Base-by-base conservation (phyloP, 805 yeast genomes). In the Cyberlindnera misumaiensis region DNA sequence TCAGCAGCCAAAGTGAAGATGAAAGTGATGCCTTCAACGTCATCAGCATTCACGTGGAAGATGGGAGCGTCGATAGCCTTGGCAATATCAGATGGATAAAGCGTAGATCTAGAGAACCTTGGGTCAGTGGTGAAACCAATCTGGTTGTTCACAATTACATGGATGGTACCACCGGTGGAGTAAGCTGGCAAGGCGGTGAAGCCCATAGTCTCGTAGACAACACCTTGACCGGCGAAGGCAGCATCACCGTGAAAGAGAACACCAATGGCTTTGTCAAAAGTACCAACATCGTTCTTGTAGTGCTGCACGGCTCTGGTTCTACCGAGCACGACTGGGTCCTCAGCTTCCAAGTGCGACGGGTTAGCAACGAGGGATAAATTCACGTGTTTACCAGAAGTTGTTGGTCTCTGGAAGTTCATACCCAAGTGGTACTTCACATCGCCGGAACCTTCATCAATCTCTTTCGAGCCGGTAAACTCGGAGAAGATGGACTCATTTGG, bases 101-200 rank as follows among this genome's bases (percentile, higher is more conserved):
- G 90, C 35, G 98, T 93, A 18, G 97, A 90, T 72, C 99, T 83
- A 28, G 97, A 88, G 56, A 83, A 82, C 70, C 96, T 78, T 51
- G 99, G 99, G 63, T 93, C 97, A 37, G 99, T 93, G 50, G 99
- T 93, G 78, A 93, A 93, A 65, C 99, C 99, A 63, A 93, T 90
- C 76, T 93, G 99, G 72, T 93, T 93, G 70, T 93, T 93, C 48
- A 93, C 88, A 58, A 93, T 89, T 50, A 93, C 77, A 67, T 93
- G 98, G 51, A 93, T 73, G 37, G 97, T 88, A 73, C 99, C 99
- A 71, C 99, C 99, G 35, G 97, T 89, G 36, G 96, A 77, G 71
- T 85, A 93, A 52, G 93, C 96, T 51, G 96, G 96, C 59, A 93
- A 75, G 55, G 79, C 77, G 54, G 85, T 76, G 68, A 93, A 83